Conservation (phyloP, 2,329 filamentous ascomycete species). For the Pseudogymnoascus sp. region DNA sequence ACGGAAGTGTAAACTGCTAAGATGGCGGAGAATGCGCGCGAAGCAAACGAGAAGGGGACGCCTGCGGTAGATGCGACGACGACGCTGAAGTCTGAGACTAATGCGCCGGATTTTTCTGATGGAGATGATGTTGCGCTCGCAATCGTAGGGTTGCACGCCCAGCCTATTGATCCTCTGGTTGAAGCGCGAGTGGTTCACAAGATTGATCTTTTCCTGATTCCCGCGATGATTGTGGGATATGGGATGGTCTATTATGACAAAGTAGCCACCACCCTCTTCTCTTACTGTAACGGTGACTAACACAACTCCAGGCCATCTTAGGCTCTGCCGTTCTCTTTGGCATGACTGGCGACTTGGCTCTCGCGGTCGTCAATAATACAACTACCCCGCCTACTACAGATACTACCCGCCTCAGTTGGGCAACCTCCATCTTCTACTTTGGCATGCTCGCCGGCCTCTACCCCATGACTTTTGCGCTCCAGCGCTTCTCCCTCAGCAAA, state of each 20-base stretch:
- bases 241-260: slow-evolving; percentile 67
- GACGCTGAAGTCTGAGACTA: not conserved
- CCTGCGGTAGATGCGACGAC: not conserved
- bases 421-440: slow-evolving; percentile 73
- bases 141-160: slow-evolving; percentile 24
- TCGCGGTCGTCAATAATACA: slow-evolving; percentile 46
- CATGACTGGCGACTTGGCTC: slow-evolving; percentile 61
- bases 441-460: slow-evolving; percentile 70
- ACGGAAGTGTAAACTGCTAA: not conserved
- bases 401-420: slow-evolving; percentile 66
- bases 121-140: slow-evolving; percentile 24
- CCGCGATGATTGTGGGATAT: slow-evolving; percentile 58
- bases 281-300: not conserved
- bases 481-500: slow-evolving; percentile 58
- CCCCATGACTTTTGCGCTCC: slow-evolving; percentile 63
- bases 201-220: slow-evolving; percentile 61
- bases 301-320: slow-evolving; percentile 52
- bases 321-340: slow-evolving; percentile 62
- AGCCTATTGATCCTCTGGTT: slow-evolving; percentile 41
- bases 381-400: slow-evolving; percentile 48
- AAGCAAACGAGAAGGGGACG: slow-evolving; percentile 1
- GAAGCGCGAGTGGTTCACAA: slow-evolving; percentile 54
- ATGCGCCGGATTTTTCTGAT: not conserved
- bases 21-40: not conserved
- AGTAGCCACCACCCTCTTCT: slow-evolving; percentile 28